These are phyloP conservation scores for Epichloe sibirici DNA, from an alignment of 2,329 filamentous ascomycete genomes.

Conservation along the genomic window DNA sequence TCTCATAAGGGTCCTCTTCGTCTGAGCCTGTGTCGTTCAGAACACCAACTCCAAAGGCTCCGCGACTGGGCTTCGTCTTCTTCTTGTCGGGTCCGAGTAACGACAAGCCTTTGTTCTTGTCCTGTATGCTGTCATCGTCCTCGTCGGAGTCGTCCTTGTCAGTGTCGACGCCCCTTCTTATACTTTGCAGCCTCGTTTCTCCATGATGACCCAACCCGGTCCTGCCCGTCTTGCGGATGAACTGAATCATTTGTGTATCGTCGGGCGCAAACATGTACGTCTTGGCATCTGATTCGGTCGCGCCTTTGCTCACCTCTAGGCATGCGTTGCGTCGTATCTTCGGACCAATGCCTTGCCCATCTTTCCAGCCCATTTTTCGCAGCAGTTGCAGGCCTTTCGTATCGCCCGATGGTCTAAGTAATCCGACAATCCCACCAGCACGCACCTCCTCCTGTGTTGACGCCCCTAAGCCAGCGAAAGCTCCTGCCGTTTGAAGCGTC, in stretches of 20 bases:
- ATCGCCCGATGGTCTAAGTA: conserved; percentile 62
- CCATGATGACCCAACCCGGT: conserved; percentile 59
- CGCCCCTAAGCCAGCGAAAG: conserved; percentile 65
- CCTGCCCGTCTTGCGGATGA: conserved; percentile 52
- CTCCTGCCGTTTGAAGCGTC: conserved; percentile 57
- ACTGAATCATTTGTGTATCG: conserved; percentile 56
- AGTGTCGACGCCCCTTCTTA: conserved; percentile 23
- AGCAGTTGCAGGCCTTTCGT: conserved; percentile 80
- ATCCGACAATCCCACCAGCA: conserved; percentile 49
- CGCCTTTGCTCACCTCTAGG: conserved; percentile 36
- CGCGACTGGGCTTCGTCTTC: conserved; percentile 38
- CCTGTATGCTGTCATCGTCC: conserved; percentile 7
- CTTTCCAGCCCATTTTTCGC: conserved; percentile 90
- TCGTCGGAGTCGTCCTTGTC: conserved; percentile 35
- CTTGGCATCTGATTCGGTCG: conserved; percentile 26
- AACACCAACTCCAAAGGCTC: conserved; percentile 76
- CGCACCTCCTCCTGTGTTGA: conserved; percentile 42
- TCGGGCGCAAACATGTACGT: conserved; percentile 77
- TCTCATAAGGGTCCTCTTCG: conserved; percentile 86
- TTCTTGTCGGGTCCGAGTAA: conserved; percentile 26
- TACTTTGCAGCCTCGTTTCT: conserved; percentile 37
- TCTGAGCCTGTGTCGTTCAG: conserved; percentile 91
- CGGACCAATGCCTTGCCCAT: conserved; percentile 84
- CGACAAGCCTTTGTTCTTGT: conserved; percentile 5
- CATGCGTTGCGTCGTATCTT: conserved; percentile 66